Evolutionary conservation across 345 rosid genomes (phyloP).

Genomic region (Durio zibethinus): DNA sequence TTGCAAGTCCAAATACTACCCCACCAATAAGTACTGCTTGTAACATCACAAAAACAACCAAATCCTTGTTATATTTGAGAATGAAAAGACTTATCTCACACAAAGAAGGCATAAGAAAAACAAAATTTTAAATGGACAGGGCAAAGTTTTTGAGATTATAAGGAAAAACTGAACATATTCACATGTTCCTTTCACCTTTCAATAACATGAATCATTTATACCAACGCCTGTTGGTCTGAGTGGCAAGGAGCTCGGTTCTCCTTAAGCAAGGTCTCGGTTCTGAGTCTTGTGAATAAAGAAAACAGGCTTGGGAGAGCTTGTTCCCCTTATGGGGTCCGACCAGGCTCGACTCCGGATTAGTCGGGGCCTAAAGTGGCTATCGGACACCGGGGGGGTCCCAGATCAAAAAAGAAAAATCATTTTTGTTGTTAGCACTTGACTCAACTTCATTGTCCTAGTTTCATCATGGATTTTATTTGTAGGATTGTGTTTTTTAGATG

Average conservation of each 20-base stretch:
- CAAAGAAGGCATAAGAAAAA: not conserved
- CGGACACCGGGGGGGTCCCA: no score
- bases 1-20: slow-evolving; percentile 76
- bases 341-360: no score
- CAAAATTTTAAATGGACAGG: not conserved
- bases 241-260: no score
- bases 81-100: not conserved
- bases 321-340: no score
- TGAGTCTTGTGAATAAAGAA: no score
- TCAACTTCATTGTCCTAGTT: not conserved
- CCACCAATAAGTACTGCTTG: slow-evolving; percentile 77
- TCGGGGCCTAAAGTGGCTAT: no score
- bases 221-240: no score
- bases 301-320: no score
- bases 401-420: no score
- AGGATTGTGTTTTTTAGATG: not conserved
- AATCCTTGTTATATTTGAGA: not conserved
- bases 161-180: not conserved
- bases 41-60: slow-evolving; percentile 6
- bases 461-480: not conserved
- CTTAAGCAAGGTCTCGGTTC: no score
- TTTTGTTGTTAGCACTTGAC: not conserved
- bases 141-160: not conserved
- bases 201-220: not conserved
- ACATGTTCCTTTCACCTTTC: not conserved